Base-by-base conservation (phyloP, 1,139 yeast species). In the Yamadazyma jaroonii region DNA sequence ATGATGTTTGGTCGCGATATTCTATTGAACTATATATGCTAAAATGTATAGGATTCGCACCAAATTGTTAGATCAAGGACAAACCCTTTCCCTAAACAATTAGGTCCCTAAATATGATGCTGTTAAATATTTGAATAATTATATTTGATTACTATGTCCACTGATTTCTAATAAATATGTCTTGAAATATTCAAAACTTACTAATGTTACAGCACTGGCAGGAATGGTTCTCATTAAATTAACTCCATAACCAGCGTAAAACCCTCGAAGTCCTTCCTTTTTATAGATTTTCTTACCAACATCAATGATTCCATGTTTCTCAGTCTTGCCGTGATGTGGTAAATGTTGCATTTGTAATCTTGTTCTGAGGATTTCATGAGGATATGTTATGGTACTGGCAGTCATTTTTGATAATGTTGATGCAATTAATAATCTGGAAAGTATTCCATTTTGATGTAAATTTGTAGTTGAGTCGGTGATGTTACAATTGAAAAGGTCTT, bases 361-460 rank as follows among this genome's bases (percentile, higher is more conserved):
- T 4, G 98, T 90, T 50, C 99, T 75, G 35, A 94, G 70, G 30
- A 92, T 92, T 59, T 92, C 99, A 63, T 92, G 99, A 1, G 98
- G 98, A 54, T 92, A 92, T 0, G 98, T 90, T 38, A 88, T 72
- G 2, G 89, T 72, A 37, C 95, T 83, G 3, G 98, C 98, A 37
- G 84, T 72, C 83, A 90, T 85, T 57, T 92, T 92, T 6, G 96
- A 84, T 9, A 82, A 53, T 9, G 92, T 78, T 2, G 95, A 85
- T 2, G 97, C 95, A 13, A 76, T 51, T 4, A 88, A 62, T 24
- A 71, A 55, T 32, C 72, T 49, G 53, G 65, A 72, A 34, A 88
- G 67, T 43, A 79, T 62, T 2, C 47, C 49, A 46, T 62, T 55
- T 34, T 49, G 40, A 14, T 52, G 48, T 46, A 45, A 33, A 30